Base-by-base conservation (phyloP, 768 basidiomycete species). In the Rhizopogon vesiculosus region DNA sequence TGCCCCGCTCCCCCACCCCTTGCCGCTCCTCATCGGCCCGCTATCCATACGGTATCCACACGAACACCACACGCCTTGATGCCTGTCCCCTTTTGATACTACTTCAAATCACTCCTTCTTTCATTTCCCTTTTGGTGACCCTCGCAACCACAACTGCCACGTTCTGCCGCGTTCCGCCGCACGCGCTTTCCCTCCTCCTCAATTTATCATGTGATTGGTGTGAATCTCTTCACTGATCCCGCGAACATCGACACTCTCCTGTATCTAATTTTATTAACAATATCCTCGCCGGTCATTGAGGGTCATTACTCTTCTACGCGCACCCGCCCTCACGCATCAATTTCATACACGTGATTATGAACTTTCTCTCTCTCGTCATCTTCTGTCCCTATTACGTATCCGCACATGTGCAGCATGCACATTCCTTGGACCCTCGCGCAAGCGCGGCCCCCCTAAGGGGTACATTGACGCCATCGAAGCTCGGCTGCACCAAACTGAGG, bases 391-490 rank as follows among this genome's bases (percentile, higher is more conserved):
- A 35, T 38, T 16, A 40, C 52, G 22, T 39, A 42, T 22, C 18
- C 35, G 40, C 41, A 25, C 43, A 49, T 53, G 41, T 55, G 29
- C 65, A 89, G 87, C 82, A 18, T 91, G 88, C 65, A 89, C 89
- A 0, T 90, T 88, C 70, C 76, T 90, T 41, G 87, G 86, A 2
- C 87, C 87, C 7, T 89, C 88, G 12, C 81, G 87, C 61, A 89
- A 89, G 66, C 86, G 92, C 60, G 92, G 92, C 2, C 89, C 89
- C 3, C 89, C 91, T n/a, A 92, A 91, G 66, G 93, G 93, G 1
- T 96, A 96, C 76, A 94, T 96, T 65, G 92, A 95, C 64, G 92
- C 92, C 29, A 93, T 96, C 62, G 93, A 96, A 71, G 89, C 89
- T 13, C 83, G 91, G 13, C 74, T 96, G 5, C 93, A 96, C 62